Percentiles rank a stretch among this genome's conserved stretches.
Conservation (phyloP, 306 rosid species). For the Rubus parviflorus region DNA sequence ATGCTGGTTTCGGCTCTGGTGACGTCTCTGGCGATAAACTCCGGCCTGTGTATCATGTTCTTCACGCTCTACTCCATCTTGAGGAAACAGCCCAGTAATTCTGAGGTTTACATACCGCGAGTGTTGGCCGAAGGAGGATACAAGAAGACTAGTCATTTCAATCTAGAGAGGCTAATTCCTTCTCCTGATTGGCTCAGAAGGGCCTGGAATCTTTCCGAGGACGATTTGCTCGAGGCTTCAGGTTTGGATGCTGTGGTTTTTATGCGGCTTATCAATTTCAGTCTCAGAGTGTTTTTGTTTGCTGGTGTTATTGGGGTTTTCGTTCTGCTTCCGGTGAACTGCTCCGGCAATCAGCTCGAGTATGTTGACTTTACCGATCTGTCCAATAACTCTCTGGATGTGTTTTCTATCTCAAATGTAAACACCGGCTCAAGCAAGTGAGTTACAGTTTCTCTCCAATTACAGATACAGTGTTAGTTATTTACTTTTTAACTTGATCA, state of each 20-base stretch:
- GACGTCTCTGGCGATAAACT: constrained; percentile 83
- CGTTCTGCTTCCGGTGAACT: constrained; percentile 83
- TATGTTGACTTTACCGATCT: constrained; percentile 45
- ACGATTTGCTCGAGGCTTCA: constrained; percentile 55
- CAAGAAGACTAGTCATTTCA: constrained; percentile 47
- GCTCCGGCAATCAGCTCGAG: constrained; percentile 63
- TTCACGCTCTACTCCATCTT: constrained; percentile 67
- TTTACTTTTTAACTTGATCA: neutral
- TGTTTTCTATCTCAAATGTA: constrained; percentile 62
- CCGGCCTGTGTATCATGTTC: constrained; percentile 73
- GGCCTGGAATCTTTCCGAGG: constrained; percentile 88
- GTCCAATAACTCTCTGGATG: constrained; percentile 54
- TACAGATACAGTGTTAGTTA: neutral
- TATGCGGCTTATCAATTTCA: constrained; percentile 72
- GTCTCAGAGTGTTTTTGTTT: constrained; percentile 69
- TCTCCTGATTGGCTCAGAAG: constrained; percentile 71
- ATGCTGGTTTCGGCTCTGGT: constrained; percentile 88
- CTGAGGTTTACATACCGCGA: constrained; percentile 71
- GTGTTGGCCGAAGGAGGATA: constrained; percentile 67
- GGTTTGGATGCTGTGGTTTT: constrained; percentile 85
- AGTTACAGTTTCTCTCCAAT: constrained; percentile 19
- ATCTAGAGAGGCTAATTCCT: constrained; percentile 75
- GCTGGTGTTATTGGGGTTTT: constrained; percentile 82
- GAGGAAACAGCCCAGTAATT: constrained; percentile 75
- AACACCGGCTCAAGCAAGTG: constrained; percentile 47